Percentiles rank a stretch among this genome's conserved stretches.
These are phyloP conservation scores for Tuber melanosporum DNA, from an alignment of 495 filamentous ascomycete species.

Conservation along the genomic window DNA sequence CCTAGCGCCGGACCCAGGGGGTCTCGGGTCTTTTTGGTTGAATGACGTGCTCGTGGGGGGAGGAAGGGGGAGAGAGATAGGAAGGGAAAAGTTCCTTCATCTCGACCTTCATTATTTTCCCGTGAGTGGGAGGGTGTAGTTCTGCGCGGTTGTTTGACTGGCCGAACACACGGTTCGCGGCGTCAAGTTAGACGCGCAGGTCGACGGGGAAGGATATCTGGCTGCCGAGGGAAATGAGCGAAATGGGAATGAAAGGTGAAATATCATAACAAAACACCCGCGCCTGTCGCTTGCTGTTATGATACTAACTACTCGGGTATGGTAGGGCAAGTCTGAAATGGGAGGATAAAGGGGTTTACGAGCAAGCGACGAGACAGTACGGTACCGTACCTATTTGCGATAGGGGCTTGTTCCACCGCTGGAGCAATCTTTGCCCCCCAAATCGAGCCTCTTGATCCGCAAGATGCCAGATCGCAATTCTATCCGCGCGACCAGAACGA, in stretches of 20 bases:
- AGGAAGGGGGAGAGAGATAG: not conserved
- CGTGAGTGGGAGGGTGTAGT: not conserved
- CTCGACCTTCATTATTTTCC: not conserved
- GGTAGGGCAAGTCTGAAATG: not conserved
- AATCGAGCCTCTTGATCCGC: constrained; percentile 1
- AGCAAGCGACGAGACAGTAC: not conserved
- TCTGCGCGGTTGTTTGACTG: not conserved
- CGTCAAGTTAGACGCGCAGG: not conserved
- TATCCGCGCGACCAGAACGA: not conserved
- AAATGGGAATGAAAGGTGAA: too few species aligned
- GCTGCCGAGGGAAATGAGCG: too few species aligned
- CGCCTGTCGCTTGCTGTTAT: not conserved
- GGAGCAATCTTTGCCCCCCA: not conserved
- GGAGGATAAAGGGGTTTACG: not conserved
- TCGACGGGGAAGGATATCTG: too few species aligned
- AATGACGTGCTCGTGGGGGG: not conserved
- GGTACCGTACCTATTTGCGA: not conserved
- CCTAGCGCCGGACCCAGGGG: not conserved
- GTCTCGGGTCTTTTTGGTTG: not conserved
- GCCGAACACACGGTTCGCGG: not conserved
- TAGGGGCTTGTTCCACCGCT: not conserved
- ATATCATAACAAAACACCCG: not conserved
- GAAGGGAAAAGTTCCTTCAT: not conserved
- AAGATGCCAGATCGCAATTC: not conserved
- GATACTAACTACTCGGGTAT: not conserved